phyloP scores from a whole-genome alignment of 768 basidiomycete genomes.

The Tulasnella sp. region DNA sequence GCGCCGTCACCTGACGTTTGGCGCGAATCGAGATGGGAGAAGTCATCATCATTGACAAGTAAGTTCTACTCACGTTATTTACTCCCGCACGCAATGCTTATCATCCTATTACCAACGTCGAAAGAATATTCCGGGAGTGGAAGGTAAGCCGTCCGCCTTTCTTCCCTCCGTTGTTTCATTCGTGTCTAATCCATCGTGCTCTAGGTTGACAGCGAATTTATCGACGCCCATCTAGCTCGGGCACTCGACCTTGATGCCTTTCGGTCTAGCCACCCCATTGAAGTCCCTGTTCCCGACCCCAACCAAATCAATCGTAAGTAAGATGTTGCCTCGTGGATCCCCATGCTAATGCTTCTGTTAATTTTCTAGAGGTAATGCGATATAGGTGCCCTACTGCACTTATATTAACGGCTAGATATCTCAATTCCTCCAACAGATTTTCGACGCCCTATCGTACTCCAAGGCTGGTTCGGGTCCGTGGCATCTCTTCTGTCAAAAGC shows the following conservation, averaged over 20 bases:
- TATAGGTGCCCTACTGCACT: neutral
- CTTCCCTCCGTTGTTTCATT: neutral
- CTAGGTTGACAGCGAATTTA: slow-evolving; percentile 49
- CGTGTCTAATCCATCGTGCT: slow-evolving; percentile 9
- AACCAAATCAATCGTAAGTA: slow-evolving; percentile 72
- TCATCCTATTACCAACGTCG: slow-evolving; percentile 20
- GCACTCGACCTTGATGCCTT: slow-evolving; percentile 82
- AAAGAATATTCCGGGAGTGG: slow-evolving; percentile 79
- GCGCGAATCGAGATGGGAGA: slow-evolving; percentile 64
- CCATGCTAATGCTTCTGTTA: neutral
- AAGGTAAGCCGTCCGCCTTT: slow-evolving; percentile 53
- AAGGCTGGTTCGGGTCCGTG: slow-evolving; percentile 70
- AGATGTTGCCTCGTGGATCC: neutral
- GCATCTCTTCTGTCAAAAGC: slow-evolving; percentile 28
- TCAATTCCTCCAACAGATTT: slow-evolving; percentile 60
- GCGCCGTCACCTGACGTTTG: neutral
- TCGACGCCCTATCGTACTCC: slow-evolving; percentile 81
- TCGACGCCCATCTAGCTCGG: slow-evolving; percentile 67
- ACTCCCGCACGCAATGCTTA: neutral
- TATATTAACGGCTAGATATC: neutral
- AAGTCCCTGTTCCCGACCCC: slow-evolving; percentile 84
- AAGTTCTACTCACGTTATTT: slow-evolving; percentile 30
- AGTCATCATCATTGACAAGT: slow-evolving; percentile 73
- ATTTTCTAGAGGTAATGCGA: neutral
- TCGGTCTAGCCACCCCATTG: slow-evolving; percentile 85